Base-by-base conservation (phyloP, 2,329 filamentous ascomycete genomes). In the Lizonia empirigonia region DNA sequence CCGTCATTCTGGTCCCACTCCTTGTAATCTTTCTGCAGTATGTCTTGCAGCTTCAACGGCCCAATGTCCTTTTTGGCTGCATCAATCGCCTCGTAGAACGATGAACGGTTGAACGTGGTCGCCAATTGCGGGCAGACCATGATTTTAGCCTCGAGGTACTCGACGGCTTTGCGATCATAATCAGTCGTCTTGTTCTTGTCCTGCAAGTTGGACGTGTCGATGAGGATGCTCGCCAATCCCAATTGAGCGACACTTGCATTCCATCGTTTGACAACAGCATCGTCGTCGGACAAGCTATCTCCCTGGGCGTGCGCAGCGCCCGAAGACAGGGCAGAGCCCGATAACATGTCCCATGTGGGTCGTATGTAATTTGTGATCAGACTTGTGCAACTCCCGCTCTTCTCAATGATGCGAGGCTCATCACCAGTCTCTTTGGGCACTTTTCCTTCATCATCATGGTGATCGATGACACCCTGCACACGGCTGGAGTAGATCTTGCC, bases 21-120 rank as follows among this genome's bases (percentile, higher is more conserved):
- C 75, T 95, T 95, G 74, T 92, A 95, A 74, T 95, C 90, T 71
- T 93, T 93, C 57, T 88, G 80, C 44, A 93, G 73, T 30, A 92
- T 81, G 60, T 92, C 89, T 18, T 80, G 75, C 59, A 91, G 72
- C 29, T 74, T 76, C 36, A 94, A 74, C 0, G 67, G 60, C 2
- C 80, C 82, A 42, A 94, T 79, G 59, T 91, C 82, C 56, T 84
- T 81, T 71, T 92, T 92, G 5, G 89, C 85, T 5, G 72, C 72
- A 1, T 79, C 77, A 20, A 92, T 80, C 47, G 83, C 75, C 4
- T 79, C 69, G 66, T 83, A 90, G 69, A 86, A 90, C 3, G 54
- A 67, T 0, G 75, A 69, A 6, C 82, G 77, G 47, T 84, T 76
- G 62, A 85, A 90, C 16, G 57, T 62, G 35, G 59, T 47, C 52